phyloP scores from a whole-genome alignment of 768 basidiomycete species.

The Suillus americanus region DNA sequence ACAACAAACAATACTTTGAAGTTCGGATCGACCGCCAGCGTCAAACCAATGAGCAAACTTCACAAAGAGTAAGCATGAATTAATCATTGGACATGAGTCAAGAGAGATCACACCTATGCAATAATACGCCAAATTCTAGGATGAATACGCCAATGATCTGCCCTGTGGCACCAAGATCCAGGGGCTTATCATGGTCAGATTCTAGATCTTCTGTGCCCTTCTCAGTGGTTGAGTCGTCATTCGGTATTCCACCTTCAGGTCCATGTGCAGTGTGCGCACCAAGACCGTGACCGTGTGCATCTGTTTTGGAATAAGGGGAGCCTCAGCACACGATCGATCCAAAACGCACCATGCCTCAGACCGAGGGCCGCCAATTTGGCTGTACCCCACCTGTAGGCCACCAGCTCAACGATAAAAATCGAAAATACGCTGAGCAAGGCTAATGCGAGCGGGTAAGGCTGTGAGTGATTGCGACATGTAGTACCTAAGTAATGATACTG shows the following conservation, averaged over 20 bases:
- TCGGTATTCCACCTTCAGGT: conserved; percentile 43
- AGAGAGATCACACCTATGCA: conserved; percentile 59
- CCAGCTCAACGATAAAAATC: conserved; percentile 83
- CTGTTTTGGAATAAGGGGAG: conserved; percentile 31
- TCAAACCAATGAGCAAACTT: conserved; percentile 85
- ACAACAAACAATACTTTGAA: conserved; percentile 91
- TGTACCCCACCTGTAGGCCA: conserved; percentile 87
- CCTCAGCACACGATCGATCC: background rate
- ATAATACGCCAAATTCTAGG: conserved; percentile 88
- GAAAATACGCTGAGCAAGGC: conserved; percentile 78
- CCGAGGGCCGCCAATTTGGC: conserved; percentile 68
- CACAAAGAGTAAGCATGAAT: background rate
- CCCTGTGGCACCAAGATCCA: conserved; percentile 49
- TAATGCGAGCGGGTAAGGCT: conserved; percentile 84
- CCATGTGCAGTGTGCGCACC: conserved; percentile 70
- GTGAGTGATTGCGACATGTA: background rate
- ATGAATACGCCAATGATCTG: conserved; percentile 89
- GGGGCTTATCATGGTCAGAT: conserved; percentile 15
- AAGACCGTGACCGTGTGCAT: conserved; percentile 64
- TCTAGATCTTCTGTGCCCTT: conserved; percentile 30
- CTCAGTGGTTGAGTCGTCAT: conserved; percentile 17
- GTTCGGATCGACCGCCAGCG: conserved; percentile 80
- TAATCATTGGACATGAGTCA: background rate
- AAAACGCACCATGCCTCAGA: conserved; percentile 51
- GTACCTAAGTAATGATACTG: background rate